Percentiles rank a stretch among this genome's conserved stretches.
phyloP scores from a whole-genome alignment of 192 early-diverging fungal genomes.

The Coemansia sp. region DNA sequence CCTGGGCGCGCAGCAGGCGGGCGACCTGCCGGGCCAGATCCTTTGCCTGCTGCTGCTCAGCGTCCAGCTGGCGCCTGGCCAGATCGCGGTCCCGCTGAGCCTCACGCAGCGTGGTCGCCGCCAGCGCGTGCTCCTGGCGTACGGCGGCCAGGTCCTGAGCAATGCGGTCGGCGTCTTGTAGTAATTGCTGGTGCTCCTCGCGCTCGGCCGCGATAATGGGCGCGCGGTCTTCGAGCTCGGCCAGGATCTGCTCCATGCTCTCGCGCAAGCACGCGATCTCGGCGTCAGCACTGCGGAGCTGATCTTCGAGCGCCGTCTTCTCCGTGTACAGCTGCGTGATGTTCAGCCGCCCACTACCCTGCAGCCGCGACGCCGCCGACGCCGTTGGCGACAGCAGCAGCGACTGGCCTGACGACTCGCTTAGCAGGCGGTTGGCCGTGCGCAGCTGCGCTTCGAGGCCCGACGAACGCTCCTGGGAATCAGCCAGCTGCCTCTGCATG shows the following conservation, averaged over 20 bases:
- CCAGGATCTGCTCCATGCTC: conserved; percentile 61
- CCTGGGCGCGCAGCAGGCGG: conserved; percentile 58
- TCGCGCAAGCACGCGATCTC: conserved; percentile 59
- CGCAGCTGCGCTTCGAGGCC: conserved; percentile 31
- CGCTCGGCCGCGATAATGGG: conserved; percentile 64
- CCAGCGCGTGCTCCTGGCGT: conserved; percentile 38
- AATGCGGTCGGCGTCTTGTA: conserved; percentile 58
- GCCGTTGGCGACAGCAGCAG: conserved; percentile 61
- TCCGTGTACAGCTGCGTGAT: conserved; percentile 69
- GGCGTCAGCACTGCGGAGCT: conserved; percentile 48
- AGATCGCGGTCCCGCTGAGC: conserved; percentile 49
- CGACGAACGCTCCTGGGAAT: not conserved
- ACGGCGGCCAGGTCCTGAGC: conserved; percentile 53
- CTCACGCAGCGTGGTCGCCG: conserved; percentile 31
- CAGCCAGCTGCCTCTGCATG: conserved; percentile 34
- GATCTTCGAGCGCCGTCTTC: conserved; percentile 59
- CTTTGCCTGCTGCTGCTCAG: conserved; percentile 59
- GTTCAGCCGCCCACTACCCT: conserved; percentile 56
- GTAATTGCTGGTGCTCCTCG: conserved; percentile 58
- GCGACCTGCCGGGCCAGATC: conserved; percentile 62
- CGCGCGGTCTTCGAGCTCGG: conserved; percentile 63
- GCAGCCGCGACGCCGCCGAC: conserved; percentile 47
- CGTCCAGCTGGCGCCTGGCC: conserved; percentile 47
- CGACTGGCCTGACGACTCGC: conserved; percentile 16
- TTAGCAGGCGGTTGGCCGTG: conserved; percentile 34